Base-by-base conservation (phyloP, 2,329 filamentous ascomycete species). In the Neurospora sp. region DNA sequence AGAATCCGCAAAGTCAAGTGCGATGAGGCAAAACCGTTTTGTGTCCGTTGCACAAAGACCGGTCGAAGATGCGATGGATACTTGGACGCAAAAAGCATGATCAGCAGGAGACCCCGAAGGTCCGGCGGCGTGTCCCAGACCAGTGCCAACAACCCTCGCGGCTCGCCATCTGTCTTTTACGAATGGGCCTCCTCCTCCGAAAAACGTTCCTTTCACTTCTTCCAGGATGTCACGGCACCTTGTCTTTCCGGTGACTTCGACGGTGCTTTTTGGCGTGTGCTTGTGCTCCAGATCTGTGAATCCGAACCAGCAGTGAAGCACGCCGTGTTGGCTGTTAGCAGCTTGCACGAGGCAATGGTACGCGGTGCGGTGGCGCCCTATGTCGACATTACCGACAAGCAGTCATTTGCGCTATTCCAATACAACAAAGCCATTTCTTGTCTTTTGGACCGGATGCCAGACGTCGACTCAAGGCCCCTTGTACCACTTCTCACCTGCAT, bases 51-150 rank as follows among this genome's bases (percentile, higher is more conserved):
- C 74, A 82, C 81, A 40, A 84, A 83, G 70, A 87, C 86, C 3
- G 85, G 86, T 13, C 82, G 86, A 68, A 83, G 81, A 73, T 88
- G 86, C 74, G 86, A 88, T 75, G 86, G 86, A 70, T 88, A 89
- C 70, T 74, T 78, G 10, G 72, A 76, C 71, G 72, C 75, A 39
- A 73, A 73, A 71, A 70, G 73, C 15, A 73, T 79, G 28, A 75
- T 77, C 5, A 70, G 75, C 67, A 72, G 75, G 23, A 75, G 74
- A 15, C 52, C 52, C 52, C 74, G 74, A 43, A 70, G 73, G 58
- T 69, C 72, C 58, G 71, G 68, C 46, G 69, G 46, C 3, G 70
- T 68, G 15, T 40, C 43, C 8, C 43, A 38, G 33, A 43, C 52
- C 58, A 70, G 28, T 19, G 68, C 10, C 9, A 71, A 43, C 19